Base-by-base conservation (phyloP, 2,329 filamentous ascomycete genomes). In the Fusarium lateritium region DNA sequence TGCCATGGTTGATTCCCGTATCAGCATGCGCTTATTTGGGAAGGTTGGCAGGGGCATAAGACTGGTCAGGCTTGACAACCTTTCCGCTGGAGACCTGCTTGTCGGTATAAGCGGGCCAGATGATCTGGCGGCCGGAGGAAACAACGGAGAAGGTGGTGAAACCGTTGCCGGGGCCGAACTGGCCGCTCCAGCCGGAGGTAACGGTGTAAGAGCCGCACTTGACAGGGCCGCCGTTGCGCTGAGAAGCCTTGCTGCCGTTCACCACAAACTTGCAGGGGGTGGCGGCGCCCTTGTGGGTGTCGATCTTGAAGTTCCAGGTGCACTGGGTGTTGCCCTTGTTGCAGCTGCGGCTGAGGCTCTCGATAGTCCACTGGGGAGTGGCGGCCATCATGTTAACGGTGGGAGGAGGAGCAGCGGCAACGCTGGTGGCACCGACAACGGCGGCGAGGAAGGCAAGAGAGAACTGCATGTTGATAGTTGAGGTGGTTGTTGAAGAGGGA, bases 111-210 rank as follows among this genome's bases (percentile, higher is more conserved):
- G 82, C 79, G 28, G 86, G 85, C 76, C 78, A 88, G 59, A 81
- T 73, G 53, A 88, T 87, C 58, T 80, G 77, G 57, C 76, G 76
- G 61, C 77, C 71, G 44, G 67, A 67, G 15, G 59, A 65, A 72
- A 83, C 79, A 60, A 88, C 82, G 34, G 83, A 78, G 42, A 88
- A 76, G 45, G 83, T 86, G 15, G 85, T 87, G 79, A 87, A 88
- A 65, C 84, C 86, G 21, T 84, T 79, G 64, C 75, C 83, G 8
- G 77, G 58, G 46, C 85, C 86, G 66, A 88, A 88, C 70, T 87
- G 83, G 72, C 81, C 85, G 71, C 82, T 85, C 86, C 86, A 88
- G 77, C 84, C 83, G 9, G 82, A 83, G 40, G 83, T 84, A 69
- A 88, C 74, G 53, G 80, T 83, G 79, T 80, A 88, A 47, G 68